A percentile compares a stretch with the other conserved stretches of the same genome.
These are phyloP conservation scores for Letharia columbiana DNA, from an alignment of 495 filamentous ascomycete genomes.

Conservation along the genomic window DNA sequence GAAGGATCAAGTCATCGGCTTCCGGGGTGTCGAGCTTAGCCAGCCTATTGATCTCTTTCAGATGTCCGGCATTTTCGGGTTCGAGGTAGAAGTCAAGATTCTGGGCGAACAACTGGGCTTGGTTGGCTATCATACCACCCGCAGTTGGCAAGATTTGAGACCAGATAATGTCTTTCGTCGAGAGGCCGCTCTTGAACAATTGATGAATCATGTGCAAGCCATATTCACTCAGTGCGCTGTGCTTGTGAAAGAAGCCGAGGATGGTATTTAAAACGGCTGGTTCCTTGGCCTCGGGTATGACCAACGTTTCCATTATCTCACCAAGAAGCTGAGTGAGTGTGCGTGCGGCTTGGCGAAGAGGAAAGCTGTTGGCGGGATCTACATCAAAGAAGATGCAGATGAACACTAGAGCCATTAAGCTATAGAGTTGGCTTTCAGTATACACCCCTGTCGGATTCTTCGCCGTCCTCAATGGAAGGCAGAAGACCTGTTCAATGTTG, in stretches of 20 bases:
- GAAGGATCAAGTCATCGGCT: constrained; percentile 38
- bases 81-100: constrained; percentile 71
- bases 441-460: constrained; percentile 51
- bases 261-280: constrained; percentile 38
- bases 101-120: constrained; percentile 64
- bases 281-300: constrained; percentile 47
- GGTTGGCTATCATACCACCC: constrained; percentile 55
- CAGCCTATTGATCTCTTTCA: constrained; percentile 49
- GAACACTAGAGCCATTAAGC: constrained; percentile 49
- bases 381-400: constrained; percentile 57
- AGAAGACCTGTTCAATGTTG: constrained; percentile 37
- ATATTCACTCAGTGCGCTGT: constrained; percentile 48
- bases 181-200: constrained; percentile 51
- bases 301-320: constrained; percentile 49
- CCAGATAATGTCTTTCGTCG: constrained; percentile 60
- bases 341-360: constrained; percentile 46
- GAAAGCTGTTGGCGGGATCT: constrained; percentile 56
- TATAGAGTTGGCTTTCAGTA: constrained; percentile 51
- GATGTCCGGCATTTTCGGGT: constrained; percentile 40
- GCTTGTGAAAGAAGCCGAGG: constrained; percentile 36
- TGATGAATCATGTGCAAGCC: constrained; percentile 63
- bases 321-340: constrained; percentile 51
- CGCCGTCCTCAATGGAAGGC: constrained; percentile 53
- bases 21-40: constrained; percentile 39
- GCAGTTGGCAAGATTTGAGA: constrained; percentile 57